Evolutionary conservation across 768 basidiomycete species (phyloP), one percentile per base, ranked within the genome.

Genomic region (Gelatoporia subvermispora): DNA sequence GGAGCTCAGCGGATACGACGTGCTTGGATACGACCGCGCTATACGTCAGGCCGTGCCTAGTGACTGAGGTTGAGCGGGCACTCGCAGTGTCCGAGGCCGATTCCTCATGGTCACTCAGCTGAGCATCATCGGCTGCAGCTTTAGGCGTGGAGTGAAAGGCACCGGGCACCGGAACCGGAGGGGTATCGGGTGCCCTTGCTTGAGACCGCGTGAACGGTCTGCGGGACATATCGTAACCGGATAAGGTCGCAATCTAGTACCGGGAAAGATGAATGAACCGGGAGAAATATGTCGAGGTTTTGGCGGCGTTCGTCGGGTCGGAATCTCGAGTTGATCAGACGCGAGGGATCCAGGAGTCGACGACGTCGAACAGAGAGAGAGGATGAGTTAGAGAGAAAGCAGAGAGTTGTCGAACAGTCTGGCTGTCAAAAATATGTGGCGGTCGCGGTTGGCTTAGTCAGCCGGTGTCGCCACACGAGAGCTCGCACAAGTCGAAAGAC

Each of bases 281-380:
- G 11, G 15, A 15, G 39, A 18, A 20, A 21, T 5, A 13, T 31
- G 13, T 31, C 5, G 28, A 13, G 28, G 28, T 5, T 13, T 5
- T 7, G 28, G 5, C 28, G 28, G 13, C 5, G 28, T 31, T 13
- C 28, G 28, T 5, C 7, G 28, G 28, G 28, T 47, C 46, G 52
- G 52, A 49, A 10, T 16, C 16, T 28, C 49, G 47, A 51, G 53
- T 48, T 55, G 53, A 55, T 55, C 52, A 53, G 55, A 51, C 55
- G 49, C 49, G 51, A 36, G 48, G 28, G 15, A 23, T 25, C 55
- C 52, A 53, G 52, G 31, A 41, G 44, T 23, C 17, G 25, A 41
- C 21, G 35, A 24, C 31, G 8, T 2, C 11, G 40, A n/a, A 16
- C 34, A 42, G 40, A 45, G 45, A 35, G 34, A 37, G 35, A 13